Conservation (phyloP, 176 grass and related monocot genomes). For the Stipa capillata region DNA sequence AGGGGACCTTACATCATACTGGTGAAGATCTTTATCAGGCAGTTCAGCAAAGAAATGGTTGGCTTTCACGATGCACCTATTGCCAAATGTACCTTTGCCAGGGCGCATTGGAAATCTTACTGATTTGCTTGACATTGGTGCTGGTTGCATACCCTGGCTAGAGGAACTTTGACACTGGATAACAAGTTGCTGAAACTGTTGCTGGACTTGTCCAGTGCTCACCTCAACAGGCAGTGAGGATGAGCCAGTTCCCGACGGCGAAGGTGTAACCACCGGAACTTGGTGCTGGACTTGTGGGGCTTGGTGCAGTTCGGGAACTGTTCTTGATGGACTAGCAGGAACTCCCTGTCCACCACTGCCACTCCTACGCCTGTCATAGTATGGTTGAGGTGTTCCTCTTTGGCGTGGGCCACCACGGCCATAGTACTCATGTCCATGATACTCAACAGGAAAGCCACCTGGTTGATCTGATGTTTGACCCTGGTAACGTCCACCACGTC, state of each 20-base stretch:
- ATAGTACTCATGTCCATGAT: constrained; percentile 28
- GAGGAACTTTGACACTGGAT: constrained; percentile 29
- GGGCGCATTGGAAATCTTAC: constrained; percentile 54
- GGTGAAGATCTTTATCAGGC: constrained; percentile 75
- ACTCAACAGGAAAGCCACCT: constrained; percentile 16
- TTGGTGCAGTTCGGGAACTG: constrained; percentile 80
- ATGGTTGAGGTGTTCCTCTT: constrained; percentile 36
- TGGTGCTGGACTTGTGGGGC: constrained; percentile 32
- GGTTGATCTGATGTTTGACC: constrained; percentile 23
- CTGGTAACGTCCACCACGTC: constrained; percentile 12
- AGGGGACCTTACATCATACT: constrained; percentile 56
- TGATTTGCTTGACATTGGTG: constrained; percentile 43
- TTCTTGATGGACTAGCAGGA: constrained; percentile 29
- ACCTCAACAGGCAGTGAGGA: constrained; percentile 24
- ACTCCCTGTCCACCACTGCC: constrained; percentile 30
- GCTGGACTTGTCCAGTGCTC: constrained; percentile 28
- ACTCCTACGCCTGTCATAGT: constrained; percentile 26
- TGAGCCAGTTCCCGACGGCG: constrained; percentile 21
- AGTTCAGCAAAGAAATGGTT: constrained; percentile 70
- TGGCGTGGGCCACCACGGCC: constrained; percentile 7
- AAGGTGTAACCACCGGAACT: constrained; percentile 7
- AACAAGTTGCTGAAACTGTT: constrained; percentile 42
- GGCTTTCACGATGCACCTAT: constrained; percentile 59
- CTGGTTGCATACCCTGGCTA: constrained; percentile 37
- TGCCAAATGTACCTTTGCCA: constrained; percentile 54